A percentile compares a stretch with the other conserved stretches of the same genome.
Evolutionary conservation across 306 rosid genomes (phyloP).

Genomic region (Vigna radiata): DNA sequence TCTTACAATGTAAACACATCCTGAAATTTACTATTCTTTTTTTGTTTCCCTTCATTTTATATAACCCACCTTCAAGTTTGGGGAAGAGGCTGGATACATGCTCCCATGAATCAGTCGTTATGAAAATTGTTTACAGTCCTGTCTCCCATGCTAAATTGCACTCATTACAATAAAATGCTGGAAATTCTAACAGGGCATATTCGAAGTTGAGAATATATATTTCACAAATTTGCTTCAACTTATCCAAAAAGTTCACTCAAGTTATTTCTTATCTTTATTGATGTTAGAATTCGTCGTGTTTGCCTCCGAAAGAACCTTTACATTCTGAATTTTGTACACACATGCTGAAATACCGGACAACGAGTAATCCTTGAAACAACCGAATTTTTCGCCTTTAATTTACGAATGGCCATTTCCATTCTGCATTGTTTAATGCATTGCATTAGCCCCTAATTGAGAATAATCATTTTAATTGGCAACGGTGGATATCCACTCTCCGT

Average conservation of each 20-base stretch:
- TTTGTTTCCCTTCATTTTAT: neutral
- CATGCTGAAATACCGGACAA: neutral
- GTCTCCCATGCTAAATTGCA: neutral
- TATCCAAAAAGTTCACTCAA: neutral
- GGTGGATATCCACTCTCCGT: constrained; percentile 80
- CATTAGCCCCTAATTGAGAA: constrained; percentile 44
- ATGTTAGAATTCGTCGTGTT: too few species aligned
- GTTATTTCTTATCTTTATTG: neutral
- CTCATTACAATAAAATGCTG: neutral
- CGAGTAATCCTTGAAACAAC: neutral
- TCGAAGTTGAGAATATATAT: too few species aligned
- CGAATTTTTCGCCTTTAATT: neutral
- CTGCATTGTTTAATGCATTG: neutral
- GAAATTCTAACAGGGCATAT: too few species aligned
- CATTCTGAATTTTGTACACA: neutral
- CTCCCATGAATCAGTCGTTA: neutral
- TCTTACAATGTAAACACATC: constrained; percentile 39
- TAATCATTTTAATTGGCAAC: constrained; percentile 54
- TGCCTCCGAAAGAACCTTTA: too few species aligned
- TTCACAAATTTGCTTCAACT: neutral
- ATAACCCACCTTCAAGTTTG: neutral
- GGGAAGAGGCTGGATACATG: neutral
- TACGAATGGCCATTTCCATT: neutral
- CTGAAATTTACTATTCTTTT: constrained; percentile 20
- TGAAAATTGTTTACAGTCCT: neutral